These are phyloP conservation scores for Penicillium sp. DNA, from an alignment of 2,329 filamentous ascomycete genomes.

Conservation along the genomic window DNA sequence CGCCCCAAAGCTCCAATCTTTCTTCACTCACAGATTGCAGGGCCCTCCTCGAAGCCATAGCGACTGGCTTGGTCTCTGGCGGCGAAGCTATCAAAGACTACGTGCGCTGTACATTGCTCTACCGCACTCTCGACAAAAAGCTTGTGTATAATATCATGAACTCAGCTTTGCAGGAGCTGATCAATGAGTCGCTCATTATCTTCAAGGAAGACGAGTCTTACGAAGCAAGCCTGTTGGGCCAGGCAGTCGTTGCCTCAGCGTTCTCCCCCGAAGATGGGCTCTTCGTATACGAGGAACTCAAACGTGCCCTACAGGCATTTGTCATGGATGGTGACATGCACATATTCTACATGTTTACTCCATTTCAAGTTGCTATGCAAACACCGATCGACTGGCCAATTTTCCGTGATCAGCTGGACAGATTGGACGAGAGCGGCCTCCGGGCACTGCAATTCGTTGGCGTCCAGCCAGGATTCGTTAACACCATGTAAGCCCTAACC, in stretches of 20 bases:
- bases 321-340: slow-evolving; percentile 85
- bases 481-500: slow-evolving; percentile 62
- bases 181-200: slow-evolving; percentile 61
- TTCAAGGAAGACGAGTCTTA: slow-evolving; percentile 60
- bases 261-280: slow-evolving; percentile 76
- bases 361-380: slow-evolving; percentile 60
- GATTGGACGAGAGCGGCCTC: slow-evolving; percentile 72
- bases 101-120: slow-evolving; percentile 70
- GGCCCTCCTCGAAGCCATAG: slow-evolving; percentile 73
- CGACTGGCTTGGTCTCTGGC: slow-evolving; percentile 70
- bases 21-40: slow-evolving; percentile 48
- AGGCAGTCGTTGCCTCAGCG: slow-evolving; percentile 73
- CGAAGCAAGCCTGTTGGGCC: slow-evolving; percentile 68
- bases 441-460: slow-evolving; percentile 72
- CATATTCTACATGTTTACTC: slow-evolving; percentile 77
- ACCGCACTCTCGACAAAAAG: slow-evolving; percentile 59
- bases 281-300: slow-evolving; percentile 73
- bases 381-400: slow-evolving; percentile 72
- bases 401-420: slow-evolving; percentile 73
- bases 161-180: slow-evolving; percentile 65
- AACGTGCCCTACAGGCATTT: slow-evolving; percentile 71
- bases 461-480: slow-evolving; percentile 70
- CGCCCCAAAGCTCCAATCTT: not conserved
- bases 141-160: slow-evolving; percentile 62
- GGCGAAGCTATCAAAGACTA: slow-evolving; percentile 71